These are phyloP conservation scores for Naganishia vishniacii DNA, from an alignment of 768 basidiomycete genomes.

Conservation along the genomic window DNA sequence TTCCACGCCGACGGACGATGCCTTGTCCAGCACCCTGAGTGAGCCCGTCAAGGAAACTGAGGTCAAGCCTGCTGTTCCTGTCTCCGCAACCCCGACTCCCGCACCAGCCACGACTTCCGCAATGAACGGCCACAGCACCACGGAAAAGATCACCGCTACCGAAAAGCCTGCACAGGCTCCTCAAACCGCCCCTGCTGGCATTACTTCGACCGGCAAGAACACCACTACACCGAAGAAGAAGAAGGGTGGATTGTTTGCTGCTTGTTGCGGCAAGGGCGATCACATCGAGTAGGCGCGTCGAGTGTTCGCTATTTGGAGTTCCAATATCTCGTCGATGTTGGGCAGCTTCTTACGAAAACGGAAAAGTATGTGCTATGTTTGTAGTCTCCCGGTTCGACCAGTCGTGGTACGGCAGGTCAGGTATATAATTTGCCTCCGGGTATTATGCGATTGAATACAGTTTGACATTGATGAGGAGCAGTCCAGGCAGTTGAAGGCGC, in stretches of 20 bases:
- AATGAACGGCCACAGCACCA: conserved; percentile 19
- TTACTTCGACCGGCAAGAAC: conserved; percentile 12
- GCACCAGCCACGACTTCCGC: too few species aligned
- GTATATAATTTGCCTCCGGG: too few species aligned
- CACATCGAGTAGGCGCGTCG: conserved; percentile 19
- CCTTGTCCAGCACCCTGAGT: conserved; percentile 6
- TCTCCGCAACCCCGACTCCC: conserved; percentile 35
- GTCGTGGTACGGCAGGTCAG: too few species aligned
- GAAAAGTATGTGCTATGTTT: too few species aligned
- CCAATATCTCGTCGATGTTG: too few species aligned
- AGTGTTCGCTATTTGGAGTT: background rate
- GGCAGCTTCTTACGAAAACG: too few species aligned
- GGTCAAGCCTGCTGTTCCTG: conserved; percentile 16
- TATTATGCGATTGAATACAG: too few species aligned
- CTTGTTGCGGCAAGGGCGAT: conserved; percentile 32
- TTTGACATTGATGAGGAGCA: too few species aligned
- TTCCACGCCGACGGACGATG: background rate
- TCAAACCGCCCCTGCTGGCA: conserved; percentile 15
- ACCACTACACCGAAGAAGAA: conserved; percentile 29
- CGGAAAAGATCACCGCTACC: conserved; percentile 20
- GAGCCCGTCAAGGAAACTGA: conserved; percentile 15
- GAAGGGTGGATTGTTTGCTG: conserved; percentile 30
- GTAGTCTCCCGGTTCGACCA: too few species aligned
- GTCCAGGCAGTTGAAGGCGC: too few species aligned
- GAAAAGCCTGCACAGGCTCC: conserved; percentile 21